A percentile compares a stretch with the other conserved stretches of the same genome.
phyloP scores from a whole-genome alignment of 352 stramenopile genomes.

The Thalassiosira mediterranea region DNA sequence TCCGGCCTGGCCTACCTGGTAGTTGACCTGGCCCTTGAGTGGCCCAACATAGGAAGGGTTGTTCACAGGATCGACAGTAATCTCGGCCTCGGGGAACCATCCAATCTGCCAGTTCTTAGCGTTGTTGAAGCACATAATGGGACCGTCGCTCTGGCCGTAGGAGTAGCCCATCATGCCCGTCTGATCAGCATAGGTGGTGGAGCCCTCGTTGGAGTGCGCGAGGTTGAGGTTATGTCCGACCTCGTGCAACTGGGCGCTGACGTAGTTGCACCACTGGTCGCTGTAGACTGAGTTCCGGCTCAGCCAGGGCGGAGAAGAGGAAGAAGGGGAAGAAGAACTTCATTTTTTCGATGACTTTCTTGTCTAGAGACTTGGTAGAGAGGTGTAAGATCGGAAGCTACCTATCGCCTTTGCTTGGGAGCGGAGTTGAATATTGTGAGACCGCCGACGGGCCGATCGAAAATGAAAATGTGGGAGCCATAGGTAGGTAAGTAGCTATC shows the following conservation, averaged over 20 bases:
- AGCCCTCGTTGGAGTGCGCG: constrained; percentile 17
- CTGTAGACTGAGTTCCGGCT: not conserved
- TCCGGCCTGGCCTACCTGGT: not conserved
- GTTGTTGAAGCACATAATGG: constrained; percentile 23
- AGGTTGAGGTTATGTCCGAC: constrained; percentile 54
- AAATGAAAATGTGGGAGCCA: too few relatives aligned
- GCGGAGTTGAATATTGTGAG: too few relatives aligned
- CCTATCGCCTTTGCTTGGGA: too few relatives aligned
- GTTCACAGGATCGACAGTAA: not conserved
- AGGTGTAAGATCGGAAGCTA: too few relatives aligned
- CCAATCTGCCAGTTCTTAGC: constrained; percentile 18
- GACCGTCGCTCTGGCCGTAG: constrained; percentile 1
- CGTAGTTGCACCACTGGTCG: constrained; percentile 23
- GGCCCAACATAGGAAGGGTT: not conserved
- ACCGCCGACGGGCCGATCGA: too few relatives aligned
- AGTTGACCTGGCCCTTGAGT: constrained; percentile 8
- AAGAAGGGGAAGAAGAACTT: constrained; percentile 9
- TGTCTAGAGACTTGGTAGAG: too few relatives aligned
- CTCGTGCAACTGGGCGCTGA: constrained; percentile 25
- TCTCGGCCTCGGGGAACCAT: constrained; percentile 12
- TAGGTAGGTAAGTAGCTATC: too few relatives aligned
- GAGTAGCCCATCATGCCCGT: constrained; percentile 41
- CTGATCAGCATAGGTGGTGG: constrained; percentile 20
- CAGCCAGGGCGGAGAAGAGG: not conserved
- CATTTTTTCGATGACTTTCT: too few relatives aligned